Conservation (phyloP, 2,329 filamentous ascomycete species). For the Aspergillus sp. region DNA sequence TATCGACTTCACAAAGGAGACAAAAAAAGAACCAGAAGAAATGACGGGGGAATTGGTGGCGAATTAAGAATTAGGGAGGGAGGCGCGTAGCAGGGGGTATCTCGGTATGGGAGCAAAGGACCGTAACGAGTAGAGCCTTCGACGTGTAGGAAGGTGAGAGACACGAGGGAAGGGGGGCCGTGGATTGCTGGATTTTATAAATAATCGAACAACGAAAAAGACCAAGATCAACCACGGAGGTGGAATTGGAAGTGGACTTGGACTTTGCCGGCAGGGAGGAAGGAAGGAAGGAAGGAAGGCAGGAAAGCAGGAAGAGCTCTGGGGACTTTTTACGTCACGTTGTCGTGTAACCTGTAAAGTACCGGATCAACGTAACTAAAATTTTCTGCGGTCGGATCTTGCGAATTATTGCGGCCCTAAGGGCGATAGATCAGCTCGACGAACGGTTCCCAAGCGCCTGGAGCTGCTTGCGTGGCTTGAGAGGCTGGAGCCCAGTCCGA, state of each 20-base stretch:
- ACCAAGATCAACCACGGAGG: neutral
- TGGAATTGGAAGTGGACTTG: too few relatives aligned
- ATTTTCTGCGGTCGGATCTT: too few relatives aligned
- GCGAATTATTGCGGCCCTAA: neutral
- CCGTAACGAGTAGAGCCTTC: neutral
- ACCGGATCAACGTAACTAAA: neutral
- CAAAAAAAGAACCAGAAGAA: neutral
- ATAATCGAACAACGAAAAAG: neutral
- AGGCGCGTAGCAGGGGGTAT: neutral
- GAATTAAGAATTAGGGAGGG: neutral
- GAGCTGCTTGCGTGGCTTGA: neutral
- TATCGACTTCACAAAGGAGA: neutral
- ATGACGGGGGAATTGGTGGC: neutral
- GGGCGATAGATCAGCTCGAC: neutral
- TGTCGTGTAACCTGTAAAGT: slow-evolving; percentile 7
- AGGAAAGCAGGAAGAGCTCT: slow-evolving; percentile 1
- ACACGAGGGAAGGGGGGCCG: neutral
- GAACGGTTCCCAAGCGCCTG: neutral
- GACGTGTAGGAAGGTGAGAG: neutral
- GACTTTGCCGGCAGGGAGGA: neutral
- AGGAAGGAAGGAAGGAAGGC: slow-evolving; percentile 1
- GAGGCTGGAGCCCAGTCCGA: neutral
- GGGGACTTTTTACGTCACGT: slow-evolving; percentile 7
- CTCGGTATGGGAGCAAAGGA: neutral
- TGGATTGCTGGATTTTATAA: neutral